phyloP scores from a whole-genome alignment of 1,139 yeast genomes.

The Saccharomyces pastorianus region DNA sequence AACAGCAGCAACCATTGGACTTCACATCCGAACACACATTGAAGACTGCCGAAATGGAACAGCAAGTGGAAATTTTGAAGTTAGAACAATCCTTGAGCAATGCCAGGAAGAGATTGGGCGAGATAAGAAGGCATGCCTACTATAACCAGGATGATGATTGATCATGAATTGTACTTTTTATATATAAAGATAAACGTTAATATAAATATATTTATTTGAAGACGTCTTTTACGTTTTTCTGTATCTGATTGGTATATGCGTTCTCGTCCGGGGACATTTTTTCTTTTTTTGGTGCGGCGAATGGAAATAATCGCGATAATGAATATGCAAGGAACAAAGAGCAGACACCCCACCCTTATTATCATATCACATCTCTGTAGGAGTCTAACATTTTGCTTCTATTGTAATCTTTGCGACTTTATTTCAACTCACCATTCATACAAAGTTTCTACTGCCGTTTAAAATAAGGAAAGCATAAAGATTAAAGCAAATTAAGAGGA shows the following conservation, averaged over 20 bases:
- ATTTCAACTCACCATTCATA: background rate
- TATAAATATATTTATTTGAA: background rate
- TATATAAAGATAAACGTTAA: background rate
- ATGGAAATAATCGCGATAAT: background rate
- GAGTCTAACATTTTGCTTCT: background rate
- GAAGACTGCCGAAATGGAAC: constrained; percentile 86
- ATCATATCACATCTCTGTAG: background rate
- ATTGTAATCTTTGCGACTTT: background rate
- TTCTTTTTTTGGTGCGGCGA: background rate
- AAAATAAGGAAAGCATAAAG: background rate
- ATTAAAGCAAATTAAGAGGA: background rate
- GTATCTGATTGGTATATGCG: background rate
- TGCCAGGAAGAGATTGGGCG: constrained; percentile 79
- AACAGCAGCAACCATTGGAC: constrained; percentile 44
- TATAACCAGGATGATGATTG: constrained; percentile 6
- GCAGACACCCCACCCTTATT: background rate
- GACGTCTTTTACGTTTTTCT: background rate
- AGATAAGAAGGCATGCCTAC: constrained; percentile 55
- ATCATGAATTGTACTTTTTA: constrained; percentile 7
- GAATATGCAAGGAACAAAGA: background rate
- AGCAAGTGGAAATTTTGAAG: constrained; percentile 82
- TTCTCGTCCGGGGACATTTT: background rate
- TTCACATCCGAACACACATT: constrained; percentile 75
- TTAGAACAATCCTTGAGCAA: constrained; percentile 46
- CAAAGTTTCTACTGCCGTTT: background rate